Evolutionary conservation across 306 rosid species (phyloP).

Genomic region (Pterocarpus santalinus): DNA sequence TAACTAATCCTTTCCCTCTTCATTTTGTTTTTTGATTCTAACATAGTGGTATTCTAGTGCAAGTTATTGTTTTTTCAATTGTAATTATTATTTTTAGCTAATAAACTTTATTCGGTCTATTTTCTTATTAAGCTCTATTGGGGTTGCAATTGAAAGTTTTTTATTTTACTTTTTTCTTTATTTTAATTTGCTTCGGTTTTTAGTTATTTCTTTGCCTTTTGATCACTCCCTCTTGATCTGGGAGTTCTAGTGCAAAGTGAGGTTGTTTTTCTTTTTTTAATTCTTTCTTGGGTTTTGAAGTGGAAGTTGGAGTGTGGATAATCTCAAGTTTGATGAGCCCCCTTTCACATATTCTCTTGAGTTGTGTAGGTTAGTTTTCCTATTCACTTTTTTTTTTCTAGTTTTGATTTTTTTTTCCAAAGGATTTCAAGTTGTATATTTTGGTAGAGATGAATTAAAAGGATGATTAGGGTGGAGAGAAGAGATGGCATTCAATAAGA

Average conservation of each 20-base stretch:
- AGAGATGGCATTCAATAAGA: too few relatives aligned
- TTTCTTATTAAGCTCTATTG: slow-evolving; percentile 29
- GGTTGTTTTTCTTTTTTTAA: slow-evolving; percentile 32
- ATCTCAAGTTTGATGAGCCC: slow-evolving; percentile 53
- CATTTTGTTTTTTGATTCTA: slow-evolving; percentile 34
- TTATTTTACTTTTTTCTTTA: slow-evolving; percentile 20
- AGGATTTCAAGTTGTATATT: too few relatives aligned
- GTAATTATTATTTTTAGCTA: slow-evolving; percentile 34
- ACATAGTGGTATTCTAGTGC: slow-evolving; percentile 25
- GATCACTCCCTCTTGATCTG: slow-evolving; percentile 50
- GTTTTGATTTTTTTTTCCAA: too few relatives aligned
- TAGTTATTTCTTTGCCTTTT: slow-evolving; percentile 38
- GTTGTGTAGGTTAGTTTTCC: too few relatives aligned
- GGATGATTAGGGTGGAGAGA: too few relatives aligned
- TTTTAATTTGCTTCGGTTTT: slow-evolving; percentile 15
- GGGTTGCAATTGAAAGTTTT: slow-evolving; percentile 35
- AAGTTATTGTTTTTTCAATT: slow-evolving; percentile 27
- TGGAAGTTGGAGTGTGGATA: slow-evolving; percentile 53
- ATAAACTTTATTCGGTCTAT: slow-evolving; percentile 37
- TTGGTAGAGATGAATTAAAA: too few relatives aligned
- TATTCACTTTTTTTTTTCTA: too few relatives aligned
- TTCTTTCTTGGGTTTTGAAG: slow-evolving; percentile 47
- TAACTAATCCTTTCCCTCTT: too few relatives aligned
- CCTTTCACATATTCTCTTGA: too few relatives aligned
- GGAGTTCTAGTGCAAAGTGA: slow-evolving; percentile 39